phyloP scores from a whole-genome alignment of 225 moss, liverwort and hornwort species.

The Climacium dendroides region DNA sequence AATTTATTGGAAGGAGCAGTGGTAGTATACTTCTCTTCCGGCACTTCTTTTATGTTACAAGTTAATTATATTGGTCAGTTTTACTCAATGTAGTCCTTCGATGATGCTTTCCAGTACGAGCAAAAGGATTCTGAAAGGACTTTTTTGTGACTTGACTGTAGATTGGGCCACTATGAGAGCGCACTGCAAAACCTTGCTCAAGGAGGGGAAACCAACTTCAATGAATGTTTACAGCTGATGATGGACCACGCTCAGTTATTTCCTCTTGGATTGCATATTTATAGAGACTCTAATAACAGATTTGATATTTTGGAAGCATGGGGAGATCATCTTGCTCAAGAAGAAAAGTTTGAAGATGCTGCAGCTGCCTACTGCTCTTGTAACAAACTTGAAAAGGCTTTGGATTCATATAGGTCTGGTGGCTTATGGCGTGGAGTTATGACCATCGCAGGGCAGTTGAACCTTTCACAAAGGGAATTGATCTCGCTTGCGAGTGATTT shows the following conservation, averaged over 20 bases:
- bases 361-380: constrained; percentile 85
- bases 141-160: constrained; percentile 3
- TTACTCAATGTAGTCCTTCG: background rate
- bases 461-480: constrained; percentile 30
- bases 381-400: constrained; percentile 53
- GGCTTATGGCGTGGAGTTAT: constrained; percentile 88
- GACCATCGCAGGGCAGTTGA: constrained; percentile 65
- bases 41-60: background rate
- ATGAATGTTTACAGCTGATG: constrained; percentile 62
- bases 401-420: constrained; percentile 59
- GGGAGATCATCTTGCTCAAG: constrained; percentile 74
- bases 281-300: constrained; percentile 29
- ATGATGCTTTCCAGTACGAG: background rate
- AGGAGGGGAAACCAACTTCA: constrained; percentile 58
- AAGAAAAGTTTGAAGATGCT: constrained; percentile 79
- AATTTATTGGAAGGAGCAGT: background rate
- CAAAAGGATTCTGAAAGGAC: background rate
- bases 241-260: constrained; percentile 56
- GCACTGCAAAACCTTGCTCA: constrained; percentile 65
- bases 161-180: constrained; percentile 71
- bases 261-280: constrained; percentile 53
- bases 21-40: background rate
- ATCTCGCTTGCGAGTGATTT: constrained; percentile 53
- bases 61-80: background rate
- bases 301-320: constrained; percentile 54